A percentile compares a stretch with the other conserved stretches of the same genome.
Evolutionary conservation across 805 yeast species (phyloP).

Genomic region (Candida tibetensis): DNA sequence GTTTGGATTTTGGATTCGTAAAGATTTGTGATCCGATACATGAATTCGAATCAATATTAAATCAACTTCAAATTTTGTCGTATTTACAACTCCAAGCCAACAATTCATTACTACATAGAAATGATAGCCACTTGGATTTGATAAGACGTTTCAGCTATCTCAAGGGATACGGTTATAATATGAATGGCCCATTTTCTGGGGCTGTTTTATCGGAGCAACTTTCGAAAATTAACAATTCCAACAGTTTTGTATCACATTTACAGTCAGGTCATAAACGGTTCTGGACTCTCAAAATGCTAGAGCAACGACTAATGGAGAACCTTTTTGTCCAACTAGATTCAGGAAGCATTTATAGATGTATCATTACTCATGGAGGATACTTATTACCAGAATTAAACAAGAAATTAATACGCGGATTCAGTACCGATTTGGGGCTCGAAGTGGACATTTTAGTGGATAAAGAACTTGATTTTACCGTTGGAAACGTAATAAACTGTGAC

Average conservation of each 20-base stretch:
- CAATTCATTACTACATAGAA: conserved; percentile 6
- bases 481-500: conserved; percentile 46
- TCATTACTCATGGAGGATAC: conserved; percentile 34
- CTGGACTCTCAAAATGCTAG: conserved; percentile 25
- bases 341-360: conserved; percentile 32
- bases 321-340: not conserved
- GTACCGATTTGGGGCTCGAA: conserved; percentile 45
- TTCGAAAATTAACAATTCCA: conserved; percentile 14
- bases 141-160: conserved; percentile 22
- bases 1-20: conserved; percentile 30
- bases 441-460: conserved; percentile 37
- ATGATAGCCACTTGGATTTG: conserved; percentile 8
- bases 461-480: conserved; percentile 28
- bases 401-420: conserved; percentile 42
- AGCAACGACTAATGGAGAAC: conserved; percentile 11
- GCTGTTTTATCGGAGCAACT: conserved; percentile 15
- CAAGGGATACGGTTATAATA: conserved; percentile 32
- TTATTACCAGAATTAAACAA: conserved; percentile 15
- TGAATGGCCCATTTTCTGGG: conserved; percentile 29
- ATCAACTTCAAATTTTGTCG: conserved; percentile 39
- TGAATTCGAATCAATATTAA: conserved; percentile 25
- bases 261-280: conserved; percentile 15
- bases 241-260: conserved; percentile 14
- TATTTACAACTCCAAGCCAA: conserved; percentile 20
- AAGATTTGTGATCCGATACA: conserved; percentile 21